Evolutionary conservation across 108 stramenopile genomes (phyloP), one percentile per base, ranked within the genome.

Genomic region (Pseudonitzschia delicatissima): DNA sequence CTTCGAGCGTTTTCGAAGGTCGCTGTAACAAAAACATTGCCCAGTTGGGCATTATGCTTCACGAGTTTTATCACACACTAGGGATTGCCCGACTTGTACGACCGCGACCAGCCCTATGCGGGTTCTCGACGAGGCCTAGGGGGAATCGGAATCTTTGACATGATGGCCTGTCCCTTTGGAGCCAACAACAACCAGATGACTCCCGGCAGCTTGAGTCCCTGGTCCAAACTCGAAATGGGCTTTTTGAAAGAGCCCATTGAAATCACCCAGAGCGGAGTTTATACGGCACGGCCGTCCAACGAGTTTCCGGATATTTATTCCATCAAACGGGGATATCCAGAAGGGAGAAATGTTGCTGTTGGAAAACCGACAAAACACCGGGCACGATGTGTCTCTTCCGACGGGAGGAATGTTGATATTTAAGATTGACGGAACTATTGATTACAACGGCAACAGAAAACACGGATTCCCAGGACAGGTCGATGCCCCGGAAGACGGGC

Each of bases 61-160:
- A 84, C 42, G 83, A 81, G 57, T 55, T 64, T n/a, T 31, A 27
- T 12, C 78, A 81, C 57, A 69, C 61, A n/a, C 67, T 85, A 27
- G 80, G 78, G n/a, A 17, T 39, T 81, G 4, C 68, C 67, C 13
- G 84, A 85, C 59, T 57, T 85, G 28, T 81, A 85, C 60, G 84
- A 85, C 57, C 29, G 31, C 21, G 66, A 51, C 4, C 17, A 28
- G 8, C 39, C 23, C 26, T 58, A 29, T 58, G 40, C 15, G 11
- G 40, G 40, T 42, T 15, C 40, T 0, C 12, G n/a, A n/a, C 12
- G 51, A 17, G 51, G 26, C 12, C 26, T 52, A 1, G 51, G 21
- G 12, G 25, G 51, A 52, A 11, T 27, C 12, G 21, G 21, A 17
- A n/a, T 52, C 11, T 27, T 12, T 52, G 25, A 23, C 12, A 52